Percentiles rank a stretch among this genome's conserved stretches.
phyloP scores from a whole-genome alignment of 345 rosid species.

The Euphorbia lathyris region DNA sequence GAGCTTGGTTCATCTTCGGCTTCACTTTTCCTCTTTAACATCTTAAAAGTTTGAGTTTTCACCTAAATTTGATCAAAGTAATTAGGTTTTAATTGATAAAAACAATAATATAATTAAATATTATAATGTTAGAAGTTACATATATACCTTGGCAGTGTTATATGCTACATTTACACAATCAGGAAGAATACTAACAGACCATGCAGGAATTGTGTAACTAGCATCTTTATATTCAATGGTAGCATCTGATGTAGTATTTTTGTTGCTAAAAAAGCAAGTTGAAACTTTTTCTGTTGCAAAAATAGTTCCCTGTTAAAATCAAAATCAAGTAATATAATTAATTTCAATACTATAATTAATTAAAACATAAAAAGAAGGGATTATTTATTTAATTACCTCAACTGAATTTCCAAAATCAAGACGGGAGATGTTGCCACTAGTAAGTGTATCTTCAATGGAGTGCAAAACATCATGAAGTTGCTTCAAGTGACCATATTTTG shows the following conservation, averaged over 20 bases:
- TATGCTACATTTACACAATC: slow-evolving; percentile 52
- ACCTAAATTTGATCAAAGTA: slow-evolving; percentile 23
- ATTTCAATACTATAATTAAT: neutral
- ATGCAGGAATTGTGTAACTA: slow-evolving; percentile 46
- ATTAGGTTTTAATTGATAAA: no score
- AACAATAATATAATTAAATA: neutral
- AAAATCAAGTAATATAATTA: neutral
- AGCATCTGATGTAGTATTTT: slow-evolving; percentile 40
- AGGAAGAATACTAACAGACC: slow-evolving; percentile 72
- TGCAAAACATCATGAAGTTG: slow-evolving; percentile 53
- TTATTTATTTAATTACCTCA: slow-evolving; percentile 1
- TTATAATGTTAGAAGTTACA: neutral
- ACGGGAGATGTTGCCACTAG: slow-evolving; percentile 43
- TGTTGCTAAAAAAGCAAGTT: slow-evolving; percentile 54
- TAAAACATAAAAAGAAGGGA: neutral
- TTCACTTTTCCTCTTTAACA: slow-evolving; percentile 32
- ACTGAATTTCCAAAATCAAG: slow-evolving; percentile 35
- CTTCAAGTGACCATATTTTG: slow-evolving; percentile 78
- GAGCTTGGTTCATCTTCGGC: slow-evolving; percentile 32
- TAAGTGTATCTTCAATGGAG: slow-evolving; percentile 49
- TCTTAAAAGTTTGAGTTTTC: slow-evolving; percentile 47
- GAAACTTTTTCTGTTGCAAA: slow-evolving; percentile 36
- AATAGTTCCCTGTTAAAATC: slow-evolving; percentile 39
- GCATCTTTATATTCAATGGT: slow-evolving; percentile 44
- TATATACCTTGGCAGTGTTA: slow-evolving; percentile 62